Evolutionary conservation across 148 eudicot genomes (phyloP), one percentile per base, ranked within the genome.

Genomic region (Rhododendron ovatum): DNA sequence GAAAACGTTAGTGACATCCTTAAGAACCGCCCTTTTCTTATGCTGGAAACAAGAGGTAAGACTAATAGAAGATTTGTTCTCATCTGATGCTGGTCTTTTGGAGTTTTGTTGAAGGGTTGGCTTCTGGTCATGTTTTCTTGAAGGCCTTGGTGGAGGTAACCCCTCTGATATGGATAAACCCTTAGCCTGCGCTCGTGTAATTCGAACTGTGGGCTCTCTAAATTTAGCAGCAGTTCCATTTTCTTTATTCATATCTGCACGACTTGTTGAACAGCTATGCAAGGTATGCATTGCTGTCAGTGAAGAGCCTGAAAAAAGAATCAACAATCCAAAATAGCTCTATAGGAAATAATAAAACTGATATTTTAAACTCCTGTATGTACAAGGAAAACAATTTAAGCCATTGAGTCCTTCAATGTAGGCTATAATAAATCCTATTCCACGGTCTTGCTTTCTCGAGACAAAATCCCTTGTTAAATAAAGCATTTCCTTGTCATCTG

Each of bases 121-220:
- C 84, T 89, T 92, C 77, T 86, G 95, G 45, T 89, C 91, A 30
- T 94, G 92, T 80, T 88, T 88, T 6, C 87, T 86, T 81, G 91
- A 89, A 87, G 95, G 87, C 81, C 87, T 80, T 75, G 80, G 77
- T 43, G 90, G 88, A n/a, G 91, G 90, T 59, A 91, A 85, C 48
- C 91, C 90, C 76, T 91, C 90, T 67, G 89, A 82, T 43, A 90
- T 71, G 41, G 92, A 93, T 84, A 95, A 89, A 65, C 88, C 86
- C 89, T 94, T 96, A 18, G 98, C 96, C 79, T 93, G 88, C 88
- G 95, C 93, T 88, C 94, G 82, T 78, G 95, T 93, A 79, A 93
- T 50, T 53, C 95, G 92, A 82, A 82, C 85, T 85, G 88, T 74
- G 77, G 93, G 88, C 82, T 80, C 88, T 67, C 82, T 91, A 77